These are phyloP conservation scores for Blumeria graminis DNA, from an alignment of 2,329 filamentous ascomycete species.

Conservation along the genomic window DNA sequence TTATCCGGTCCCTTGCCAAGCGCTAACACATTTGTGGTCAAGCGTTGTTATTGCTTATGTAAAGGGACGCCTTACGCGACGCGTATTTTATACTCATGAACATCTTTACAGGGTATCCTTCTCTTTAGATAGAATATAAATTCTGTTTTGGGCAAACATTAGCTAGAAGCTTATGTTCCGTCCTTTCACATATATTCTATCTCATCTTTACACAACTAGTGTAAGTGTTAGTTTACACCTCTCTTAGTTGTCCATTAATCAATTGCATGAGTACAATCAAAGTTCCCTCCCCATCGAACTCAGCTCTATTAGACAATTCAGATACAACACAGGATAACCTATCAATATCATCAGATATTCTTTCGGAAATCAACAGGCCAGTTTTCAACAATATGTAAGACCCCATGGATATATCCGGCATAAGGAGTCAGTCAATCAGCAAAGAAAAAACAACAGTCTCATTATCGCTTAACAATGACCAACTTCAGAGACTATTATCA, in stretches of 20 bases:
- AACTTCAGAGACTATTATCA: not conserved
- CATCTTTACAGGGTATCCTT: no score
- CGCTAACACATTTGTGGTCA: no score
- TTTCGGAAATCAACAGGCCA: not conserved
- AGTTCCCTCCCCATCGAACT: not conserved
- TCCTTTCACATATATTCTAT: not conserved
- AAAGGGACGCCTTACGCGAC: no score
- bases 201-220: not conserved
- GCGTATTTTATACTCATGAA: no score
- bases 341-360: not conserved
- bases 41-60: no score
- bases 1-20: no score
- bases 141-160: not conserved
- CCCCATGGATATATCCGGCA: not conserved
- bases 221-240: not conserved
- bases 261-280: not conserved
- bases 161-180: not conserved
- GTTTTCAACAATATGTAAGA: not conserved
- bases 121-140: not conserved
- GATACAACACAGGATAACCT: not conserved
- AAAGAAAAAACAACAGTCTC: not conserved
- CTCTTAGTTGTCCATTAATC: not conserved
- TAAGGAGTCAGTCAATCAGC: not conserved
- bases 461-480: not conserved
- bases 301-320: not conserved